Evolutionary conservation across 805 yeast genomes (phyloP), one percentile per base, ranked within the genome.

Genomic region (Zygosaccharomyces gambellarensis): DNA sequence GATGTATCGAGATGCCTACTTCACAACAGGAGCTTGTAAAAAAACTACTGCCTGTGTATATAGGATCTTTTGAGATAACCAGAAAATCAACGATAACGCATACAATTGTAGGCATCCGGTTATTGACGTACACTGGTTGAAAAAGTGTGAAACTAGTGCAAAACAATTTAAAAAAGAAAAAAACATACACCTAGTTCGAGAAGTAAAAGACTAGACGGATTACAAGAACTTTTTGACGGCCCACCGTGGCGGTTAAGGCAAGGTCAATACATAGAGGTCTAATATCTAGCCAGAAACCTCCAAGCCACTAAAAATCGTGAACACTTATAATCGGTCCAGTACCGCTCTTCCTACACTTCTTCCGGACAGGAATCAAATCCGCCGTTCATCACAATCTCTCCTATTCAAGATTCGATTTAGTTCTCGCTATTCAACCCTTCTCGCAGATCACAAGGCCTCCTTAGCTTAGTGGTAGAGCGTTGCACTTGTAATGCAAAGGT

Each of bases 401-500:
- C 2, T 17, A 17, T 17, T 17, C 17, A 17, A 17, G 17, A 17
- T 17, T 17, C 17, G 2, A 17, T 17, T 17, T 2, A 17, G 17
- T 2, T 1, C 17, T 17, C 17, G 17, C 17, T 17, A 17, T 17
- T 17, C 17, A 17, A 17, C 2, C 17, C 17, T 17, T 17, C 2
- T 2, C 17, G 2, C 17, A 17, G 17, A 17, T 17, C 17, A n/a
- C 30, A 14, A n/a, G 41, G 96, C 96, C 96, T 79, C 82, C 80
- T 87, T 88, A 87, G 96, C 96, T 87, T 87, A 88, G 96, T 86
- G 96, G 96, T 87, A 88, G 94, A 87, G 95, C 95, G 95, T 86
- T 85, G 96, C 96, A 88, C 96, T 88, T 88, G 96, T 88, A 88
- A 86, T 86, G 95, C 94, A 84, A 85, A 85, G 92, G 90, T 85